Evolutionary conservation across 805 yeast species (phyloP), one percentile per base, ranked within the genome.

Genomic region (Dipodascus albidus): DNA sequence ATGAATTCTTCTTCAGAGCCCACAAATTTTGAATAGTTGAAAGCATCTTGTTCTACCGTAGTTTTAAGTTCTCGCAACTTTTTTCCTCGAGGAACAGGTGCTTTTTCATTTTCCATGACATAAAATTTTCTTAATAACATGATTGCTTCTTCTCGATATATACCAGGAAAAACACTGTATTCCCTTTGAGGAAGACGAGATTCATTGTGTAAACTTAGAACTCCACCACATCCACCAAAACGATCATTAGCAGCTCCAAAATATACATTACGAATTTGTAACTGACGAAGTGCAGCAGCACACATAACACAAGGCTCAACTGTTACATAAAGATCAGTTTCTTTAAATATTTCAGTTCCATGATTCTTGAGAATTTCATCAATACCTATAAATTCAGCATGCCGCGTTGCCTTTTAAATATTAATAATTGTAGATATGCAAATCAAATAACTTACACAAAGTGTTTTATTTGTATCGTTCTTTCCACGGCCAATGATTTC

Each of bases 241-340:
- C 98, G 70, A 57, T 91, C 98, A 65, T 93, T 93, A 0, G 88
- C 93, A 63, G 96, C 90, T 0, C 99, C 98, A 62, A 87, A 93
- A 49, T 82, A 81, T 1, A 91, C 96, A 44, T 73, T 72, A 27
- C 79, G 68, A 9, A 93, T 80, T 1, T 85, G 83, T 49, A 90
- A 66, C 60, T 93, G 99, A 55, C 90, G 76, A 44, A 93, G 69
- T 1, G 96, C 89, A 44, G 93, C 81, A 0, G 96, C 98, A 71
- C 99, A 93, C 99, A 93, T 93, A 4, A 93, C 85, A 65, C 99
- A 93, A 0, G 99, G 99, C 67, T 93, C 99, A 0, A 93, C 97
- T 0, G 98, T 89, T 23, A 93, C 99, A 66, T 89, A 91, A 4
- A 93, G 73, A 27, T 80, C 81, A 2, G 86, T 73, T 23, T 82